Base-by-base conservation (phyloP, 371 early-diverging fungal genomes). In the Mucor indicus region DNA sequence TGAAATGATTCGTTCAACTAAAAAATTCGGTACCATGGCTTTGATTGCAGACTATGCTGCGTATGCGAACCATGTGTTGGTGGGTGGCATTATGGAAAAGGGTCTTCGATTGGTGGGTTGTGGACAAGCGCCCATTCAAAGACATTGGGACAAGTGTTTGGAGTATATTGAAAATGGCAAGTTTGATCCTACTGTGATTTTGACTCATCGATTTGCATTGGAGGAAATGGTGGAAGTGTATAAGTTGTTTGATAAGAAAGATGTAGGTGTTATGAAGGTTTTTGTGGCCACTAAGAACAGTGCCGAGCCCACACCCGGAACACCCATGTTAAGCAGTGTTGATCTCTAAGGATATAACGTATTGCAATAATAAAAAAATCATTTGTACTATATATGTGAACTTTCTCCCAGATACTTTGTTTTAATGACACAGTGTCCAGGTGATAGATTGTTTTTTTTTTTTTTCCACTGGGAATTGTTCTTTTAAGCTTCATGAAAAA, bases 71-170 rank as follows among this genome's bases (percentile, higher is more conserved):
- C 77, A 78, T 35, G 59, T 84, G 41, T 55, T 68, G 44, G 78
- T 83, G 44, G 84, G 84, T 20, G 79, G 75, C 10, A 53, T 82
- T 20, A 82, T 84, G 84, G 80, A 81, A 56, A 82, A 83, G 50
- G 71, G 71, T 17, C 23, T 77, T n/a, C 67, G 73, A 16, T 48
- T 76, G 6, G 61, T 78, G 22, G 77, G 81, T 31, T 68, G 75
- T 31, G 80, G 82, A 5, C 82, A 81, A 48, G 70, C 78, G 11
- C 79, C 77, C 32, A 67, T 77, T 29, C 83, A 84, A 41, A 49
- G 66, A 16, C 57, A 81, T 58, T 80, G 80, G 80, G 50, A 55
- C 3, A 46, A 62, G 17, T 65, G 75, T 48, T 61, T 82, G 24
- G 51, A 61, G 5, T 43, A 66, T 32, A 57, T 85, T 23, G 15